phyloP scores from a whole-genome alignment of 2,329 filamentous ascomycete genomes.

The Biscogniauxia sp. region DNA sequence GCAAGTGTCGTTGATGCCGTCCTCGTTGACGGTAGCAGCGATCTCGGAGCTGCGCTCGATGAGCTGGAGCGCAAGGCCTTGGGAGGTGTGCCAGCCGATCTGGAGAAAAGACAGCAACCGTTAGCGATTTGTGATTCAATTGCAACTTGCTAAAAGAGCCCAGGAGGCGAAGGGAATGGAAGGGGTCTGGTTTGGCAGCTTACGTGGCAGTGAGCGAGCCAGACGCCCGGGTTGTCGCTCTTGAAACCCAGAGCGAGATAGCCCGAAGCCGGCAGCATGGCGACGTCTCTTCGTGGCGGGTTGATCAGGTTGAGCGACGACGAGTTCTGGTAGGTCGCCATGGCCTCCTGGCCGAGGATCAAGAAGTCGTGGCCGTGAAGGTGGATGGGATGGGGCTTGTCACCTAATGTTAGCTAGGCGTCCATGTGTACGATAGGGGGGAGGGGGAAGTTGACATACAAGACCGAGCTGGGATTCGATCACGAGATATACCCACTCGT shows the following conservation, averaged over 20 bases:
- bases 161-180: background rate
- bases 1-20: conserved; percentile 29
- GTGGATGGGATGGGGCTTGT: conserved; percentile 40
- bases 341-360: conserved; percentile 34
- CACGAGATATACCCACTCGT: conserved; percentile 38
- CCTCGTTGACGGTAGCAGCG: conserved; percentile 15
- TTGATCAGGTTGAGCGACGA: conserved; percentile 38
- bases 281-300: conserved; percentile 48
- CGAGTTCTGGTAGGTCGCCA: conserved; percentile 29
- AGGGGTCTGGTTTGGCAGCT: conserved; percentile 1
- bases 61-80: conserved; percentile 54
- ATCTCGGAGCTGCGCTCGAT: conserved; percentile 37
- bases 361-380: conserved; percentile 46
- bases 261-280: conserved; percentile 44
- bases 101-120: conserved; percentile 14
- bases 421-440: conserved; percentile 3
- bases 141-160: too few relatives aligned
- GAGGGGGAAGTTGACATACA: conserved; percentile 14
- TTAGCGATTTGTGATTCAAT: too few relatives aligned
- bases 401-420: background rate
- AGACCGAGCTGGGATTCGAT: conserved; percentile 28
- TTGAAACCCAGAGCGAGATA: conserved; percentile 50
- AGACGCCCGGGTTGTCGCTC: conserved; percentile 52
- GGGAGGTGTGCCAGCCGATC: conserved; percentile 49
- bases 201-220: conserved; percentile 39